phyloP scores from a whole-genome alignment of 768 basidiomycete genomes.

The Naganishia onofrii region DNA sequence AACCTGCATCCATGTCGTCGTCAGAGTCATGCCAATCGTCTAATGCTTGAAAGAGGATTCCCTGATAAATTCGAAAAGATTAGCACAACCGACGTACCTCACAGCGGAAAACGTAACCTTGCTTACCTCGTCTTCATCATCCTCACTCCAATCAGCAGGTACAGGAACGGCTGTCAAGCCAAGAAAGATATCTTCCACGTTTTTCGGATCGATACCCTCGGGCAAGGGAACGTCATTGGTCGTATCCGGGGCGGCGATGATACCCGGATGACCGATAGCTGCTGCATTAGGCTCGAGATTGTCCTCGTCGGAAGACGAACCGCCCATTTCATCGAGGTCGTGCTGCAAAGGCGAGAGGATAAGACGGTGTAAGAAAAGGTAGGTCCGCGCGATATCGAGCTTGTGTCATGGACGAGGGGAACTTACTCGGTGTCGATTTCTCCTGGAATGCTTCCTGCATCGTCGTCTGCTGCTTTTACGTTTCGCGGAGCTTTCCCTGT shows the following conservation, averaged over 20 bases:
- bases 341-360: not conserved
- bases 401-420: not conserved
- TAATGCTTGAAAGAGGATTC: slow-evolving; percentile 31
- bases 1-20: slow-evolving; percentile 19
- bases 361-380: not conserved
- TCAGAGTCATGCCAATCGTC: slow-evolving; percentile 27
- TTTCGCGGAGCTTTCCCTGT: slow-evolving; percentile 4
- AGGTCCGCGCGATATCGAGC: not conserved
- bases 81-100: not conserved
- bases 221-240: slow-evolving; percentile 30
- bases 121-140: slow-evolving; percentile 31
- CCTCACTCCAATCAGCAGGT: slow-evolving; percentile 30
- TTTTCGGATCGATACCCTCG: slow-evolving; percentile 31
- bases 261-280: slow-evolving; percentile 2
- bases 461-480: slow-evolving; percentile 7
- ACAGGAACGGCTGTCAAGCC: slow-evolving; percentile 17
- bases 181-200: slow-evolving; percentile 32
- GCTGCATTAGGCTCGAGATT: not conserved
- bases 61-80: not conserved
- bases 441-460: slow-evolving; percentile 18
- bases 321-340: not conserved
- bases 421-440: not conserved
- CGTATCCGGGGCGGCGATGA: slow-evolving; percentile 7
- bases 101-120: not conserved
- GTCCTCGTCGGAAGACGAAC: not conserved